These are phyloP conservation scores for Termitomyces sp. DNA, from an alignment of 768 basidiomycete species.

Conservation along the genomic window DNA sequence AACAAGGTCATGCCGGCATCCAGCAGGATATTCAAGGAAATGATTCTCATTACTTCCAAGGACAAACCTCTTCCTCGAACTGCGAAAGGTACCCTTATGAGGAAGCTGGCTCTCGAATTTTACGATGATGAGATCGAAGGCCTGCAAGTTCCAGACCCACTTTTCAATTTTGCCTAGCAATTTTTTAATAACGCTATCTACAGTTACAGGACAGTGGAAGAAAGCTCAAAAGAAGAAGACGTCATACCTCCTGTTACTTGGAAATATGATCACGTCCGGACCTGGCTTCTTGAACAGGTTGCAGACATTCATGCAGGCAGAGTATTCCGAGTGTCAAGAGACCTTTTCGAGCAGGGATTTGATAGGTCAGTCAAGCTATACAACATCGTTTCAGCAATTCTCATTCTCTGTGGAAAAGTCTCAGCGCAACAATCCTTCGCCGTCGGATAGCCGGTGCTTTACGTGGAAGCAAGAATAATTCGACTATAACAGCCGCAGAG, in stretches of 20 bases:
- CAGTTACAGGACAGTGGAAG: too few relatives aligned
- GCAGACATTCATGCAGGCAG: too few relatives aligned
- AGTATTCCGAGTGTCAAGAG: not conserved
- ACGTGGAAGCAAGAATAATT: conserved; percentile 22
- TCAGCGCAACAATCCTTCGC: conserved; percentile 32
- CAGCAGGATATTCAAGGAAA: too few relatives aligned
- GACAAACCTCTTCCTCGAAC: too few relatives aligned
- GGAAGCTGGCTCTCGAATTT: conserved; percentile 29
- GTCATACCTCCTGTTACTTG: too few relatives aligned
- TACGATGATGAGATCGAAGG: conserved; percentile 36
- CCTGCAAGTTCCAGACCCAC: conserved; percentile 18
- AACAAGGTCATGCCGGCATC: too few relatives aligned
- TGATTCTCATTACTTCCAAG: too few relatives aligned
- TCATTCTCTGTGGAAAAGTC: conserved; percentile 10
- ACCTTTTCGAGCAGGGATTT: conserved; percentile 4
- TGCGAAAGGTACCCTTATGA: conserved; percentile 40
- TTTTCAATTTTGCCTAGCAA: not conserved
- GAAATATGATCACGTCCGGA: too few relatives aligned
- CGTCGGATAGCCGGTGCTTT: conserved; percentile 25
- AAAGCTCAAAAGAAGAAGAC: too few relatives aligned
- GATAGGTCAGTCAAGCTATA: too few relatives aligned
- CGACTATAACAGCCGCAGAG: conserved; percentile 21
- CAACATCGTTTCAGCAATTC: not conserved
- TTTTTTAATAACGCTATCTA: not conserved
- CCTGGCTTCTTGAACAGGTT: conserved; percentile 22